Base-by-base conservation (phyloP, 805 yeast species). In the Wickerhamomyces bisporus region DNA sequence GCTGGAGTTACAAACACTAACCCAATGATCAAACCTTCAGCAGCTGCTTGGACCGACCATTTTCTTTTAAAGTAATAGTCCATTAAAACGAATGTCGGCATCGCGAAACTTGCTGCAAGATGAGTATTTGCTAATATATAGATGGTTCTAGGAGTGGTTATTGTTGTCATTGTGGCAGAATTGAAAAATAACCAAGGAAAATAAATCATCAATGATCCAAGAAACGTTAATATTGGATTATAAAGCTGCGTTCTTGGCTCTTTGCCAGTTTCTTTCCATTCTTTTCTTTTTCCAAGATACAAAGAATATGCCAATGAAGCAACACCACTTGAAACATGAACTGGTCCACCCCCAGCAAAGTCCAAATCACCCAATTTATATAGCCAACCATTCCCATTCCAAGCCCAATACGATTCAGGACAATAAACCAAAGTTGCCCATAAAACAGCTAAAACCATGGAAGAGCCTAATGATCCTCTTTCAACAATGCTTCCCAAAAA, bases 291-390 rank as follows among this genome's bases (percentile, higher is more conserved):
- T 14, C 96, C 96, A 37, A 86, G 62, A 46, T 81, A 81, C 31
- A 76, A 78, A 15, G 88, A 77, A 51, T 80, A 81, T 7, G 85
- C 95, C 49, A 91, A 77, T 2, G 96, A 96, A 25, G 88, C 86
- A 19, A 87, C 85, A 44, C 98, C 98, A 28, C 94, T 80, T 20
- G 88, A 72, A 41, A 93, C 86, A 63, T 91, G 98, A 15, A 91
- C 96, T 2, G 97, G 96, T 2, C 97, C 98, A 40, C 98, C 98
- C 33, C 98, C 98, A n/a, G 98, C 98, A 60, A 86, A 91, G 61
- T 91, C 98, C 36, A 89, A 69, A 3, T 80, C 97, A n/a, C 95
- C 96, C 74, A 95, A 85, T 48, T 76, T 71, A 45, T 73, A 73
- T 29, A 95, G 94, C 97, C 97, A 91, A 31, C 98, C 98, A 38